Conservation (phyloP, 352 stramenopile species). For the Phytophthora sojae region DNA sequence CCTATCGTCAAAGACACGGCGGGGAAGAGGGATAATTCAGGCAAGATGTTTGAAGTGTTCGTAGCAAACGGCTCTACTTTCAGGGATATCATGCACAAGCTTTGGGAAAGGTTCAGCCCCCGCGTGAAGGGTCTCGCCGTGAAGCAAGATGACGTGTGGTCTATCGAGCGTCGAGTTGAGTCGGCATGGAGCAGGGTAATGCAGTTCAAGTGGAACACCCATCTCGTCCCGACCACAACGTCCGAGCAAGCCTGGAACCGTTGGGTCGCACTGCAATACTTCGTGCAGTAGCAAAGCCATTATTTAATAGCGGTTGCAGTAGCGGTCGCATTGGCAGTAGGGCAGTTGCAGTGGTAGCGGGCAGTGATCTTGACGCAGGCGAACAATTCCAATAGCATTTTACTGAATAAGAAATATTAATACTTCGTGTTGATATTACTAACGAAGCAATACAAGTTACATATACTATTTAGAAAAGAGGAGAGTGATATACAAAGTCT, state of each 20-base stretch:
- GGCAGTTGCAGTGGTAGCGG: too few species aligned
- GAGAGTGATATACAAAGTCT: too few species aligned
- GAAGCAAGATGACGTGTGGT: conserved; percentile 4
- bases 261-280: too few species aligned
- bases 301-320: too few species aligned
- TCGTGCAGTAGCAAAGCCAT: too few species aligned
- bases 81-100: conserved; percentile 7
- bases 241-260: conserved; percentile 6
- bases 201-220: conserved; percentile 11
- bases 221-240: conserved; percentile 3
- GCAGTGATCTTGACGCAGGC: too few species aligned
- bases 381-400: too few species aligned
- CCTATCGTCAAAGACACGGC: not conserved
- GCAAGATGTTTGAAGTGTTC: conserved; percentile 1
- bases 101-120: not conserved
- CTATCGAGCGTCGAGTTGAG: not conserved
- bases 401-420: too few species aligned
- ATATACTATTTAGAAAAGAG: too few species aligned
- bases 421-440: too few species aligned
- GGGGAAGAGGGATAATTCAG: not conserved
- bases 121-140: conserved; percentile 7
- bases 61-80: conserved; percentile 4
- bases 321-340: too few species aligned
- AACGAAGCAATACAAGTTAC: too few species aligned
- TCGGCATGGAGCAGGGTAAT: conserved; percentile 5